Evolutionary conservation across 1,284 basidiomycete species (phyloP).

Genomic region (Trichosporon faecale): DNA sequence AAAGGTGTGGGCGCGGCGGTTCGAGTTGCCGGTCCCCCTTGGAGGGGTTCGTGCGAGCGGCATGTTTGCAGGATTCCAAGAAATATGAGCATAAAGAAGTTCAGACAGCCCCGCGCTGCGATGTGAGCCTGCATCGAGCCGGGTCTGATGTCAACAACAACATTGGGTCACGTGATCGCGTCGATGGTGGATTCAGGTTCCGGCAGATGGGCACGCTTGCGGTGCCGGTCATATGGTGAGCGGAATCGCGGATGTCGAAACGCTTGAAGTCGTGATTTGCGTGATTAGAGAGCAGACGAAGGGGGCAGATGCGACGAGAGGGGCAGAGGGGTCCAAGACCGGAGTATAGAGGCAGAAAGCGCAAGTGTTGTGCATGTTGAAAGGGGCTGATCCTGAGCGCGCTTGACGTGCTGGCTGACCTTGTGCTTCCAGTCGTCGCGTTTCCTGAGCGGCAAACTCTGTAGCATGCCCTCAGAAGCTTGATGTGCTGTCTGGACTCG

Average conservation of each 20-base stretch:
- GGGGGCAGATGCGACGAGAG: not conserved
- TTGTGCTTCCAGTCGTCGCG: not conserved
- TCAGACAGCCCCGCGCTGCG: not conserved
- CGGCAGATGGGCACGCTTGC: no score
- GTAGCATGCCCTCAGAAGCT: not conserved
- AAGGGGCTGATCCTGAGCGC: not conserved
- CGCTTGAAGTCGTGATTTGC: not conserved
- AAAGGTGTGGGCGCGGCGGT: constrained; percentile 17
- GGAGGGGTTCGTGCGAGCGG: constrained; percentile 40
- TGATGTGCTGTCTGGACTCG: not conserved
- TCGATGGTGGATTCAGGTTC: not conserved
- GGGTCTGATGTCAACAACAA: constrained; percentile 12
- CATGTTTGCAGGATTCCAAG: constrained; percentile 26
- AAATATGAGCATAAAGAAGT: not conserved
- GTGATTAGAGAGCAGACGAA: not conserved
- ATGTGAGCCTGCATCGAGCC: not conserved
- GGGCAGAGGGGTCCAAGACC: no score
- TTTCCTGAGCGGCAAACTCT: not conserved
- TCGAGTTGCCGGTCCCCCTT: constrained; percentile 6
- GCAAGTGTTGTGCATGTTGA: not conserved
- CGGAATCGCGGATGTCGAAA: no score
- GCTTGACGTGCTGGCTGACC: not conserved
- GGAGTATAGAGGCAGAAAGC: not conserved
- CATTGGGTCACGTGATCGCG: not conserved
- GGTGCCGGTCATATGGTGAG: not conserved